These are phyloP conservation scores for Erucastrum elatum DNA, from an alignment of 345 rosid species.

Conservation along the genomic window DNA sequence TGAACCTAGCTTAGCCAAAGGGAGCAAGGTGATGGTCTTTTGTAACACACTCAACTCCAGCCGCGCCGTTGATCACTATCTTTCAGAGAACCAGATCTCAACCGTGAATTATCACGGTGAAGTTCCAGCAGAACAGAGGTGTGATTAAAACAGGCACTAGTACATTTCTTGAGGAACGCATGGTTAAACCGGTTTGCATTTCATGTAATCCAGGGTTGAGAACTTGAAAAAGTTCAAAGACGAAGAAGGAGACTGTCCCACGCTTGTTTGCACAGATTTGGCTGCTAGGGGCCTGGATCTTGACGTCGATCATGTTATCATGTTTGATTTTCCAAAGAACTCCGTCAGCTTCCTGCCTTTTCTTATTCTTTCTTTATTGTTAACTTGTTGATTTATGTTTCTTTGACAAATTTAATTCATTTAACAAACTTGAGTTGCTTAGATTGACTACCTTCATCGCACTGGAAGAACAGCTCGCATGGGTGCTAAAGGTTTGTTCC, in stretches of 20 bases:
- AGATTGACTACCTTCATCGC: constrained; percentile 98
- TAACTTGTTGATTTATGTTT: constrained; percentile 1
- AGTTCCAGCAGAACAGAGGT: constrained; percentile 96
- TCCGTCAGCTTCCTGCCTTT: constrained; percentile 43
- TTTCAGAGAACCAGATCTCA: constrained; percentile 69
- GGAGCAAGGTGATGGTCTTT: constrained; percentile 92
- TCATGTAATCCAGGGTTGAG: constrained; percentile 57
- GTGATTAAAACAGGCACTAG: not conserved
- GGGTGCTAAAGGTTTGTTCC: constrained; percentile 88
- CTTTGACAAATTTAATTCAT: not conserved
- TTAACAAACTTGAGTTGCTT: constrained; percentile 13
- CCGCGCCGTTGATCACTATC: constrained; percentile 92
- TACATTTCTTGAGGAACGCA: not conserved
- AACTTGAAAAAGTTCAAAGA: constrained; percentile 85
- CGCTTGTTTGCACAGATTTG: constrained; percentile 92
- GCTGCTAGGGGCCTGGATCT: constrained; percentile 95
- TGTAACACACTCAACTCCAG: constrained; percentile 92
- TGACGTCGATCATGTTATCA: constrained; percentile 86
- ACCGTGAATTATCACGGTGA: constrained; percentile 96
- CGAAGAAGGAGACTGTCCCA: constrained; percentile 88
- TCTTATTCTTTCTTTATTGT: constrained; percentile 10
- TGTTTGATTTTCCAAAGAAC: constrained; percentile 91
- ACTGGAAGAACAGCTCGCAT: constrained; percentile 96
- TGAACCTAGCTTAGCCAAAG: constrained; percentile 91
- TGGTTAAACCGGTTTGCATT: not conserved